A percentile compares a stretch with the other conserved stretches of the same genome.
These are phyloP conservation scores for Paramecium octaurelia DNA, from an alignment of 73 alveolate genomes.

Conservation along the genomic window DNA sequence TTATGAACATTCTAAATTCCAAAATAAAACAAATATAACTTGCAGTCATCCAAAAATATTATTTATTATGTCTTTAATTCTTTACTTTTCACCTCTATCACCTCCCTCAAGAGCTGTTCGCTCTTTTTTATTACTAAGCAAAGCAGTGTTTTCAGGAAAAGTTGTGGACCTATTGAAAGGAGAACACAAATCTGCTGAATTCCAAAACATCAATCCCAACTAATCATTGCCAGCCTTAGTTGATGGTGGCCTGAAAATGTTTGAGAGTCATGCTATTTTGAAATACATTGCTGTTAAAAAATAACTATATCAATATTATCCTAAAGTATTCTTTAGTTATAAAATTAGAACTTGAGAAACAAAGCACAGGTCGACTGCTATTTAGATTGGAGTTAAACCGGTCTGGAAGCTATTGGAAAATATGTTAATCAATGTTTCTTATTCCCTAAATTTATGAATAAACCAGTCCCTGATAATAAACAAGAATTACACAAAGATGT, in stretches of 20 bases:
- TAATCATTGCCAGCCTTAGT: background rate
- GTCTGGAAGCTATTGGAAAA: background rate
- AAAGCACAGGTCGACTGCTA: conserved; percentile 41
- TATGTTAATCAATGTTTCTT: background rate
- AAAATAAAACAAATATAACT: background rate
- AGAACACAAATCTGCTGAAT: background rate
- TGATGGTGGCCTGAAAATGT: background rate
- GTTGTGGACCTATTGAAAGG: background rate
- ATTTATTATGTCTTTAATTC: background rate
- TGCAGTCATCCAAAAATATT: background rate
- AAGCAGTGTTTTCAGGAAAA: background rate
- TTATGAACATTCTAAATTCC: background rate
- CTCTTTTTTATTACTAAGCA: background rate
- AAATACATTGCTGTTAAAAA: background rate
- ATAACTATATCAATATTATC: background rate
- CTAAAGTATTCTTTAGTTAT: background rate
- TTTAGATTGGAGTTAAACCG: conserved; percentile 51
- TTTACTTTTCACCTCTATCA: conserved; percentile 11
- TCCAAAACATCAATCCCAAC: background rate
- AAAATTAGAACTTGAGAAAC: background rate
- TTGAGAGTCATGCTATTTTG: conserved; percentile 1
- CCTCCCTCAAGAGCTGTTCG: background rate
- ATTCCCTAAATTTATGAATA: background rate
- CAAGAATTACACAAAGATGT: background rate
- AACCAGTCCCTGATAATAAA: conserved; percentile 9